Conservation (phyloP, 2,329 filamentous ascomycete species). For the Aspergillus bombycis region DNA sequence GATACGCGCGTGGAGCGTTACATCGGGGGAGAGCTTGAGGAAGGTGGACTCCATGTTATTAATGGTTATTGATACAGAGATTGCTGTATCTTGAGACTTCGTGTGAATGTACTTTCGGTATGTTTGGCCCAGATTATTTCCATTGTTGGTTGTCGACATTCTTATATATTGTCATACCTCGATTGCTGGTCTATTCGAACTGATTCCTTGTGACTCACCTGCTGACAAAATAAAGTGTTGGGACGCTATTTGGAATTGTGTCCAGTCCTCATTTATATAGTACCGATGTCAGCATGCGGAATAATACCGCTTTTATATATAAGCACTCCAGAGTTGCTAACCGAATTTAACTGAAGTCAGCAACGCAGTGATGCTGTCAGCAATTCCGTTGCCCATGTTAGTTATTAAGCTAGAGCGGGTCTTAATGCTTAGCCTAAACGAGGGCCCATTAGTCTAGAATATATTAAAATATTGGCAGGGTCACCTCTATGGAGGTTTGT, state of each 20-base stretch:
- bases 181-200: background rate
- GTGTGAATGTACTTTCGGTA: background rate
- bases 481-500: background rate
- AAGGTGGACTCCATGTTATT: background rate
- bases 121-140: background rate
- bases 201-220: background rate
- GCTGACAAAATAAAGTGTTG: background rate
- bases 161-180: background rate
- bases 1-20: conserved; percentile 18
- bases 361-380: no score
- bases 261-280: background rate
- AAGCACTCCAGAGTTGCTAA: background rate
- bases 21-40: conserved; percentile 9
- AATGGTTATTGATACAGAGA: no score
- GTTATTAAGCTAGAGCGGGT: background rate
- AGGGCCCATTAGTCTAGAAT: background rate
- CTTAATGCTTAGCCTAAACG: background rate
- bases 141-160: no score
- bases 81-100: background rate
- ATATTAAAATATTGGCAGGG: background rate
- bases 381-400: background rate
- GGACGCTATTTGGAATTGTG: background rate
- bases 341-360: background rate
- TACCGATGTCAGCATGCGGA: background rate
- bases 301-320: background rate